Evolutionary conservation across 2,329 filamentous ascomycete species (phyloP).

Genomic region (Pseudocercospora eumusae): DNA sequence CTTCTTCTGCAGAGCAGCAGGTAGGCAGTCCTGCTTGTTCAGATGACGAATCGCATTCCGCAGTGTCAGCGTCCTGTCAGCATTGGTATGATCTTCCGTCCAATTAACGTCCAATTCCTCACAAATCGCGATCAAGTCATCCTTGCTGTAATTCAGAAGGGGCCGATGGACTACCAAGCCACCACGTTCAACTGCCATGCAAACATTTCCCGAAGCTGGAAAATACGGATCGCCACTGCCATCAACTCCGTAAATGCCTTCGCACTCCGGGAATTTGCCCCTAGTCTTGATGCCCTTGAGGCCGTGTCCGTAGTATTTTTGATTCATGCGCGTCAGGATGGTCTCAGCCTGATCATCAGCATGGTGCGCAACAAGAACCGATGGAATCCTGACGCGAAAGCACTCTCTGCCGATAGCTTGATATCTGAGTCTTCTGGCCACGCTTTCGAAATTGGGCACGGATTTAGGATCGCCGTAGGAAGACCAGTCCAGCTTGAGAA

Average conservation of each 20-base stretch:
- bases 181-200: constrained; percentile 36
- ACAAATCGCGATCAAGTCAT: constrained; percentile 73
- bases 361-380: constrained; percentile 81
- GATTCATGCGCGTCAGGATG: constrained; percentile 73
- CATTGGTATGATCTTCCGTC: constrained; percentile 85
- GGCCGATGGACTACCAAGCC: constrained; percentile 70
- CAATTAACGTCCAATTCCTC: constrained; percentile 66
- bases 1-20: constrained; percentile 66
- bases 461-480: constrained; percentile 43
- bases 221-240: constrained; percentile 41
- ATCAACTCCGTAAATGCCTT: constrained; percentile 70
- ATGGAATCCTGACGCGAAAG: constrained; percentile 51
- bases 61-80: constrained; percentile 71
- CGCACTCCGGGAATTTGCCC: constrained; percentile 73
- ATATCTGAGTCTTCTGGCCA: constrained; percentile 74
- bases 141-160: constrained; percentile 69
- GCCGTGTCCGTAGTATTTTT: constrained; percentile 68
- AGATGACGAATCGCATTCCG: constrained; percentile 80
- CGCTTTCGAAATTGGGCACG: constrained; percentile 70
- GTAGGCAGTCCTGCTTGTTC: constrained; percentile 60
- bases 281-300: constrained; percentile 45
- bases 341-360: constrained; percentile 91
- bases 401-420: constrained; percentile 67
- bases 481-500: constrained; percentile 44
- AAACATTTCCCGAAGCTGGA: constrained; percentile 23